Evolutionary conservation across 495 filamentous ascomycete species (phyloP), one percentile per base, ranked within the genome.

Genomic region (Peziza echinospora): DNA sequence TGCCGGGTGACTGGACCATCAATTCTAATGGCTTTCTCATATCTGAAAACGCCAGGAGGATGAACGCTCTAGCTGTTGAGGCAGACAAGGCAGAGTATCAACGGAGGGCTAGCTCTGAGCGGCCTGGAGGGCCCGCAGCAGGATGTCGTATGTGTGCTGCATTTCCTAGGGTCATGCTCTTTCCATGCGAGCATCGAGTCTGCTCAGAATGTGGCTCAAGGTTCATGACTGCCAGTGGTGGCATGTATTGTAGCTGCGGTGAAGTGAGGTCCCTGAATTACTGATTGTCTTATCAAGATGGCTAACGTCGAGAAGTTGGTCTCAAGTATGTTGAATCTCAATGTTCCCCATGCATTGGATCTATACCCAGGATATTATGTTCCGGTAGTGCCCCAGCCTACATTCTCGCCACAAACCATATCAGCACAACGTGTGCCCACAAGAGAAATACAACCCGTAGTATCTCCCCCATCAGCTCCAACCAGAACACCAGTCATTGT

Each of bases 181-280:
- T 48, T 28, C 56, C 56, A 24, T 59, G 56, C 30, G 53, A 52
- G 25, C 58, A 56, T n/a, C 37, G 50, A 10, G 52, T 59, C 46
- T 59, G 56, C 34, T 25, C 52, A 9, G 49, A 51, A 1, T 59
- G 56, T 49, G 56, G 52, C 7, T 49, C 49, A 22, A 55, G 56
- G 24, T 59, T 51, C 47, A 53, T 56, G 52, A 47, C 47, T 24
- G 48, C 48, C 37, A 47, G 54, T 6, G 49, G 46, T 40, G 42
- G 34, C 39, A 45, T 59, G 26, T 59, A 59, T 22, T 59, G 56
- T 45, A 56, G 56, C 22, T 59, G 56, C 24, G 56, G 56, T 9
- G 56, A 59, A 46, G 56, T 59, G 30, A 39, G 47, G 13, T 46
- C 26, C 10, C 24, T 30, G 7, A 11, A 28, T 37, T 11, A 37